Conservation (phyloP, 2,329 filamentous ascomycete species). For the Fusarium chuoi region DNA sequence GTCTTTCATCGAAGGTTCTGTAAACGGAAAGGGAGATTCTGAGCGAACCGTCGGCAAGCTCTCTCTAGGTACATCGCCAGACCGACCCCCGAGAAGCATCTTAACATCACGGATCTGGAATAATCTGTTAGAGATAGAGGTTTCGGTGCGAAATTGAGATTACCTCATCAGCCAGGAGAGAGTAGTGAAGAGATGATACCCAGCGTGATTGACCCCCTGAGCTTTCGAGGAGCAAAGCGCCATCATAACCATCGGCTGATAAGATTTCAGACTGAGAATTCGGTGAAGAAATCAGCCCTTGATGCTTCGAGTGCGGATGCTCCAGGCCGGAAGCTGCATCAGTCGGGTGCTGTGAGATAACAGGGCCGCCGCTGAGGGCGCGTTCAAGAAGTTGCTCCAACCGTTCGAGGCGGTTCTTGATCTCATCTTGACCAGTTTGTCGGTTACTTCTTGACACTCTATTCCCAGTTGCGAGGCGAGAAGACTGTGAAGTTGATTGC, state of each 20-base stretch:
- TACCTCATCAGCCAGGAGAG: background rate
- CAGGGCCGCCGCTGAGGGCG: background rate
- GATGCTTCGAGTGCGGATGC: accelerated
- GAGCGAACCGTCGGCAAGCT: background rate
- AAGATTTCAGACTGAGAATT: background rate
- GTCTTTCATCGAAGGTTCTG: background rate
- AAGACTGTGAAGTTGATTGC: background rate
- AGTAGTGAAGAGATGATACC: conserved; percentile 7
- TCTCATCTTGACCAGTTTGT: background rate
- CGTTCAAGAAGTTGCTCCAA: background rate
- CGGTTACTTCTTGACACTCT: background rate
- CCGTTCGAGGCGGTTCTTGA: background rate
- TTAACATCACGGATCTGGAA: background rate
- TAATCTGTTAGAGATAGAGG: background rate
- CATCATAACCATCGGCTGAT: background rate
- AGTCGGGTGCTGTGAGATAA: background rate
- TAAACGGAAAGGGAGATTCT: background rate
- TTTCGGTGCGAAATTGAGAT: background rate
- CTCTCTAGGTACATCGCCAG: background rate
- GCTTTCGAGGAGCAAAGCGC: background rate
- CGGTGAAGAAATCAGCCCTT: accelerated
- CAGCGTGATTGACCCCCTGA: background rate
- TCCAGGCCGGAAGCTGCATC: background rate
- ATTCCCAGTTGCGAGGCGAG: background rate
- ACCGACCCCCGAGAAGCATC: background rate